These are phyloP conservation scores for Mallotus japonicus DNA, from an alignment of 441 rosid species.

Conservation along the genomic window DNA sequence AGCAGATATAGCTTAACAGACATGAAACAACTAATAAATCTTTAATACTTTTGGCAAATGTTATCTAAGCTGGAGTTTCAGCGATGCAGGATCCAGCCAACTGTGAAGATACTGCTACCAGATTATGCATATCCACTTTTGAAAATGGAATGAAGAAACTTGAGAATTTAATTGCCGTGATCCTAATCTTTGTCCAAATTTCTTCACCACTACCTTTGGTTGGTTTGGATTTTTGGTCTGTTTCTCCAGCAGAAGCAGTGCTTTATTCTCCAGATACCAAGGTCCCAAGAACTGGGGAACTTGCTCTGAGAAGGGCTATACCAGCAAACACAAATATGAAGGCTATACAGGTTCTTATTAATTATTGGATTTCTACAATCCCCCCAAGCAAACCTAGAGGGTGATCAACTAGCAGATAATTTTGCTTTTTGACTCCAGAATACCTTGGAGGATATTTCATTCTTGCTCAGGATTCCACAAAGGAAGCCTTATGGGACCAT, in stretches of 20 bases:
- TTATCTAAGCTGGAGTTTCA: slow-evolving; percentile 40
- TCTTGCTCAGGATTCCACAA: slow-evolving; percentile 90
- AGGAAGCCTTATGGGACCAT: slow-evolving; percentile 95
- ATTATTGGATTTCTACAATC: slow-evolving; percentile 8
- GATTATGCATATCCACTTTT: slow-evolving; percentile 29
- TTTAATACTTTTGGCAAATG: background rate
- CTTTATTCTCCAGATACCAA: slow-evolving; percentile 93
- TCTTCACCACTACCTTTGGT: slow-evolving; percentile 61
- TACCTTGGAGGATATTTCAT: slow-evolving; percentile 86
- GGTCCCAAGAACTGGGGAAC: slow-evolving; percentile 94
- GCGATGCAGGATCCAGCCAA: slow-evolving; percentile 57
- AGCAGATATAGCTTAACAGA: too few species aligned
- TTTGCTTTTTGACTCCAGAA: slow-evolving; percentile 42
- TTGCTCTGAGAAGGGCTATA: slow-evolving; percentile 81
- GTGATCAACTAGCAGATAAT: slow-evolving; percentile 19
- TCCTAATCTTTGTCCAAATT: slow-evolving; percentile 58
- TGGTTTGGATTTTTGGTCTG: slow-evolving; percentile 50
- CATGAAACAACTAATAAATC: too few species aligned
- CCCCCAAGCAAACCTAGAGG: background rate
- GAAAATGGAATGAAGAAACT: slow-evolving; percentile 41
- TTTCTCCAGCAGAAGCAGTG: slow-evolving; percentile 73
- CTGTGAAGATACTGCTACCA: slow-evolving; percentile 26
- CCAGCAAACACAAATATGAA: slow-evolving; percentile 92
- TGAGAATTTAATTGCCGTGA: slow-evolving; percentile 48
- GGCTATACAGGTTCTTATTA: slow-evolving; percentile 59